Base-by-base conservation (phyloP, 2,329 filamentous ascomycete genomes). In the Didymella glomerata region DNA sequence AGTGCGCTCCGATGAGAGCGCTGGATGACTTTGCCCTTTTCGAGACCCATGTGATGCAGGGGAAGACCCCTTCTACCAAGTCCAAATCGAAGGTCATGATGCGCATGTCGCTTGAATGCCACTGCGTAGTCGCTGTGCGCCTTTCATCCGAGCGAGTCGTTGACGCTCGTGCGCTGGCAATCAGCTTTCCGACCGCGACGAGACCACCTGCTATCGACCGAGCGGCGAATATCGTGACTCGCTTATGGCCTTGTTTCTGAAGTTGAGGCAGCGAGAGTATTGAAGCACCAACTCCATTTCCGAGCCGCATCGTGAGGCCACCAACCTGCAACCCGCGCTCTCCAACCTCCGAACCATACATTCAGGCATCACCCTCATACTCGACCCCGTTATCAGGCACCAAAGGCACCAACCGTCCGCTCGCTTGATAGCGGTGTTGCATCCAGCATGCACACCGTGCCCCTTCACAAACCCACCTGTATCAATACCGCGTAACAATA, bases 401-500 rank as follows among this genome's bases (percentile, higher is more conserved):
- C 46, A 20, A 45, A 58, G 50, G 56, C 56, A 54, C 50, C 50
- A 54, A 41, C 32, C 40, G 45, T 30, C 22, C 46, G 22, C 38
- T 48, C 49, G 38, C 45, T 46, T 54, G 24, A 28, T 45, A 16
- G 38, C 22, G 30, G 40, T 14, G 49, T 49, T 46, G 11, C 46
- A 27, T 40, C n/a, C 56, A 50, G 2, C 20, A 5, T n/a, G 14
- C 10, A 28, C 25, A 36, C 56, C 27, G 47, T 59, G 50, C 36
- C 2, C 16, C n/a, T 38, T 18, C 24, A 50, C 45, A 34, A 8
- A 25, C 20, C 56, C 56, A 50, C 56, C 27, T 50, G 56, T 59
- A 59, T 50, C 56, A 24, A 50, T 50, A 59, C 56, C 2, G 3
- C 1, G 56, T 59, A 59, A 36, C 40, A 30, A 54, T 34, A 59